These are phyloP conservation scores for Ailanthus altissimus DNA, from an alignment of 345 rosid species.

Conservation along the genomic window DNA sequence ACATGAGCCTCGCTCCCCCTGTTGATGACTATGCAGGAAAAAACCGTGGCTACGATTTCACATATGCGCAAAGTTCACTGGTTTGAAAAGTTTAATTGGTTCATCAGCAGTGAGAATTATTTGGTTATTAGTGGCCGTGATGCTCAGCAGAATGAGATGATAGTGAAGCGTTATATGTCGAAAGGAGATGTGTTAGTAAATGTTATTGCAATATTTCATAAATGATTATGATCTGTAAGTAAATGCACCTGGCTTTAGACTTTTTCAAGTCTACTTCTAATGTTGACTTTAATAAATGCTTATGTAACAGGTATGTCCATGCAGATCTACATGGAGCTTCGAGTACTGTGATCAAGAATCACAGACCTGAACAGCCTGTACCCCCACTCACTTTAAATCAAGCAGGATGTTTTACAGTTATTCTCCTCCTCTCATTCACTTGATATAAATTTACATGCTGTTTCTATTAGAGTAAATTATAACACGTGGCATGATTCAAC, in stretches of 20 bases:
- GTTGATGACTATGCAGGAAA: conserved; percentile 58
- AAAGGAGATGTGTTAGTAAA: conserved; percentile 91
- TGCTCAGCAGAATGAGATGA: conserved; percentile 98
- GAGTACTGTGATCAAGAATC: conserved; percentile 93
- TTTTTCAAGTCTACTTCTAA: background rate
- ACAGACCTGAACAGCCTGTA: conserved; percentile 81
- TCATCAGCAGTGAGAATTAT: conserved; percentile 94
- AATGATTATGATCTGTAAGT: conserved; percentile 65
- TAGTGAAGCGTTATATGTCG: conserved; percentile 95
- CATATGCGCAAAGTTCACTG: conserved; percentile 98
- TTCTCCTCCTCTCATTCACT: conserved; percentile 7
- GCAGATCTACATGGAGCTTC: conserved; percentile 99
- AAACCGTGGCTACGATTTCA: conserved; percentile 81
- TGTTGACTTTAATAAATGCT: conserved; percentile 19
- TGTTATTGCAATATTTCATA: background rate
- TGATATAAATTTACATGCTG: background rate
- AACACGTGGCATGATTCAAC: conserved; percentile 11
- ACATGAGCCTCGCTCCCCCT: background rate
- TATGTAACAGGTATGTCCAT: conserved; percentile 79
- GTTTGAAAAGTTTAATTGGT: conserved; percentile 99
- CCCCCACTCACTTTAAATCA: conserved; percentile 96
- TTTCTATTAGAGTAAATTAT: conserved; percentile 11
- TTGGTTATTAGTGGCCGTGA: conserved; percentile 94
- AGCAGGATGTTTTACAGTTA: conserved; percentile 95
- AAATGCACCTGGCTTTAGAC: conserved; percentile 1